Base-by-base conservation (phyloP, 2,329 filamentous ascomycete genomes). In the Cladophialophora chaetospira region DNA sequence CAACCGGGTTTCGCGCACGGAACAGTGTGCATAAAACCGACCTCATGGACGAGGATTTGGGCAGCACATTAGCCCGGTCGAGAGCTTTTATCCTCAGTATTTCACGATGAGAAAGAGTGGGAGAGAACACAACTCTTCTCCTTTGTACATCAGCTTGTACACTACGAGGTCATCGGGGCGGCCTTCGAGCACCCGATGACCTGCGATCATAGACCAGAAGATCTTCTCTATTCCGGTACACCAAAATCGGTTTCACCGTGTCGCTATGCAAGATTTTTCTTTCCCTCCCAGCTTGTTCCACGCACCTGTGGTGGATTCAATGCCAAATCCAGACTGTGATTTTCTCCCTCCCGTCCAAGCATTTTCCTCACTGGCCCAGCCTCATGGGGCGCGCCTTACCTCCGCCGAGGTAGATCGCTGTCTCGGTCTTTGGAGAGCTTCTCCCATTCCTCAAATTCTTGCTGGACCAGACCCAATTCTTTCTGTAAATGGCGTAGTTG, bases 371-470 rank as follows among this genome's bases (percentile, higher is more conserved):
- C 31, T 43, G 13, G 25, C 26, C 15, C 11, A 29, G 13, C 17
- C 5, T 26, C 31, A 19, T 45, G 10, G 23, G 10, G 17, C 23
- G 6, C 29, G 23, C 17, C 23, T 60, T 38, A 63, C 31, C 62
- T 49, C 25, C 55, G 53, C 26, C 60, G 57, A 50, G 58, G 60
- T 11, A 54, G 17, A 36, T 63, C 57, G 26, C 45, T 61, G n/a
- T 55, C 55, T 28, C 51, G 31, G 19, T 59, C 60, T 28, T 53
- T 64, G 23, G 58, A 56, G n/a, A 64, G 46, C 51, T 71, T 71
- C 61, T 84, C 76, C 71, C 82, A 82, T 60, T 81, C 80, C 26
- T 78, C 76, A 57, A 82, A 84, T 60, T 87, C 84, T 64, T 80
- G 79, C 68, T 79, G 79, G 53, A 85, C 77, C 23, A 81, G 75